phyloP scores from a whole-genome alignment of 108 stramenopile genomes.

The Cylindrotheca closterium region DNA sequence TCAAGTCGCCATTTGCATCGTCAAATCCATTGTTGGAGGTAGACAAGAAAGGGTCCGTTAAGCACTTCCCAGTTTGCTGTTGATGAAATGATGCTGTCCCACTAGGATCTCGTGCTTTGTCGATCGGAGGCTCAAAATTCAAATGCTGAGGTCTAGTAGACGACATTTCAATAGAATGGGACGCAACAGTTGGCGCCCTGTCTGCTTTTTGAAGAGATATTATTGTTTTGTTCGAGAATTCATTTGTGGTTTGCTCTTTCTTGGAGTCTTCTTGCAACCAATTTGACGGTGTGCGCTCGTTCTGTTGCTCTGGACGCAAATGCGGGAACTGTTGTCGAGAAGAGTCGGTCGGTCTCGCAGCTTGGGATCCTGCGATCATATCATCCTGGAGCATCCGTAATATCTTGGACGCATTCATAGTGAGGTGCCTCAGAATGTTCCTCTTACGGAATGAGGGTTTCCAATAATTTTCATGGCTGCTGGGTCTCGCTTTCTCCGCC shows the following conservation, averaged over 20 bases:
- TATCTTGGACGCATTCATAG: constrained; percentile 24
- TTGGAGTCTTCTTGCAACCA: background rate
- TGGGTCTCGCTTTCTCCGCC: constrained; percentile 51
- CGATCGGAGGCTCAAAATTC: constrained; percentile 5
- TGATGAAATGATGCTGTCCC: constrained; percentile 4
- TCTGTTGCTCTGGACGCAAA: constrained; percentile 19
- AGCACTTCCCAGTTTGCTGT: constrained; percentile 48
- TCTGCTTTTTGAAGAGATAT: too few relatives aligned
- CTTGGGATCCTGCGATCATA: background rate
- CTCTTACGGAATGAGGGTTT: constrained; percentile 10
- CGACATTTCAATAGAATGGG: too few relatives aligned
- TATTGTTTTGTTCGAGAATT: too few relatives aligned
- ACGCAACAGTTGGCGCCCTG: too few relatives aligned
- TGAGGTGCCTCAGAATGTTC: constrained; percentile 28
- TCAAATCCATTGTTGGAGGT: constrained; percentile 64
- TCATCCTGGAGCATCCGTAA: constrained; percentile 19
- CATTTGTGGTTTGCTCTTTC: background rate
- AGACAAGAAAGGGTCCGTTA: constrained; percentile 72
- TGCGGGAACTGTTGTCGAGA: constrained; percentile 3
- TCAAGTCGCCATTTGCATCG: constrained; percentile 78
- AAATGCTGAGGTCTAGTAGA: too few relatives aligned
- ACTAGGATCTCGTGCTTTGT: background rate
- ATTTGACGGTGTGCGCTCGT: constrained; percentile 13
- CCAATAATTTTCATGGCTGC: constrained; percentile 46
- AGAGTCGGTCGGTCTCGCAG: background rate